Conservation (phyloP, 306 rosid genomes). For the Prunus mira region DNA sequence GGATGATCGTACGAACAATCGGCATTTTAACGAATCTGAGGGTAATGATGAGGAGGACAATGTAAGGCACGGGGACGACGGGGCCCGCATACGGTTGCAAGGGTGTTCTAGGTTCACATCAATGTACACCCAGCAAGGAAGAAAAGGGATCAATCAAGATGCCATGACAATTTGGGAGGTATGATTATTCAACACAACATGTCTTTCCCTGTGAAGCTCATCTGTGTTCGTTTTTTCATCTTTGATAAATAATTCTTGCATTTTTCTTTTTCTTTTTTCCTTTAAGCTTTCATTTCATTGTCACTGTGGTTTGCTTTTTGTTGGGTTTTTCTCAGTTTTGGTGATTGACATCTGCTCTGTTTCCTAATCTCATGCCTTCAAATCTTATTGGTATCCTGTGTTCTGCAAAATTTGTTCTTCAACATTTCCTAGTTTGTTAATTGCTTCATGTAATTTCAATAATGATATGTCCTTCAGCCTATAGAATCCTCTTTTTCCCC, state of each 20-base stretch:
- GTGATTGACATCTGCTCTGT: neutral
- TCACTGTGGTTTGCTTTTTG: too few relatives aligned
- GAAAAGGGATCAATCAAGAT: constrained; percentile 87
- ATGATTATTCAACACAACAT: neutral
- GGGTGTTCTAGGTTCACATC: constrained; percentile 57
- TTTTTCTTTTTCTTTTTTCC: neutral
- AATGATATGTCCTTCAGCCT: neutral
- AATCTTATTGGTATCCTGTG: neutral
- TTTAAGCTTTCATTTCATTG: neutral
- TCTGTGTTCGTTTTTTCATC: too few relatives aligned
- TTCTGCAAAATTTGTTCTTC: neutral
- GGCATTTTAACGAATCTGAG: constrained; percentile 25
- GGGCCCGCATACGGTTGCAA: constrained; percentile 42
- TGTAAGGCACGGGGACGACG: constrained; percentile 28
- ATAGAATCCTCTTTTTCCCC: neutral
- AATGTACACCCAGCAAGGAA: constrained; percentile 77
- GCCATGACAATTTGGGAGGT: constrained; percentile 95
- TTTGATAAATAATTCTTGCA: neutral
- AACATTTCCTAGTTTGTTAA: neutral
- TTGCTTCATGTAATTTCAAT: neutral
- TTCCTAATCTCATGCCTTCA: neutral
- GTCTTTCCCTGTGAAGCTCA: neutral
- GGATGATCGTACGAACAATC: constrained; percentile 15
- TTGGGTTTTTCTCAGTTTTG: neutral
- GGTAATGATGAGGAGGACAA: constrained; percentile 26